These are phyloP conservation scores for Cytospora piceicola DNA, from an alignment of 2,329 filamentous ascomycete species.

Conservation along the genomic window DNA sequence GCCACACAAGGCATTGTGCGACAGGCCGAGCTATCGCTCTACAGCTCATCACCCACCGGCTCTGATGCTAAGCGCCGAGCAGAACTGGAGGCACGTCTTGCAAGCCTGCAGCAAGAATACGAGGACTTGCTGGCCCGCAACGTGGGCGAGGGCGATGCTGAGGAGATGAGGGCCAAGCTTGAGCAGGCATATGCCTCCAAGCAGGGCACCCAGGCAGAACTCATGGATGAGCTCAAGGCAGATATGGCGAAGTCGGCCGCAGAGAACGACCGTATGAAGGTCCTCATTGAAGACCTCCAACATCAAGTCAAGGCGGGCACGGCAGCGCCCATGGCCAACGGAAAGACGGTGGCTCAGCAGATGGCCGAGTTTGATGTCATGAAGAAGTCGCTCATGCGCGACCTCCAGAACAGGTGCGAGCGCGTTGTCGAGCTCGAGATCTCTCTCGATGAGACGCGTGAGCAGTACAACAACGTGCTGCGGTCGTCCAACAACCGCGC, in stretches of 20 bases:
- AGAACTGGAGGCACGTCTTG: constrained; percentile 77
- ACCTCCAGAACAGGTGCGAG: constrained; percentile 97
- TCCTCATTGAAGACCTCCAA: constrained; percentile 79
- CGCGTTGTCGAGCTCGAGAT: constrained; percentile 98
- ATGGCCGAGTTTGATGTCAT: constrained; percentile 98
- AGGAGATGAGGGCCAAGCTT: constrained; percentile 80
- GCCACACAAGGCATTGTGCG: constrained; percentile 92
- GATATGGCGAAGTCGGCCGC: constrained; percentile 78
- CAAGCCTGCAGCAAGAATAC: constrained; percentile 78
- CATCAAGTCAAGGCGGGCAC: constrained; percentile 68
- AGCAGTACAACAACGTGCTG: constrained; percentile 99
- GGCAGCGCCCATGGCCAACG: constrained; percentile 68
- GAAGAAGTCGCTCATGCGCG: constrained; percentile 99
- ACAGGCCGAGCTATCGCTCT: constrained; percentile 87
- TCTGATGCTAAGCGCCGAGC: constrained; percentile 69
- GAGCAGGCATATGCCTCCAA: constrained; percentile 77
- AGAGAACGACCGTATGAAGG: constrained; percentile 81
- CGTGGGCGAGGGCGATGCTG: constrained; percentile 75
- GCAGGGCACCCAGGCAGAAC: constrained; percentile 72
- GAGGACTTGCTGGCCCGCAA: constrained; percentile 81
- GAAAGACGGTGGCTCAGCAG: constrained; percentile 95
- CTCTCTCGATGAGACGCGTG: constrained; percentile 91
- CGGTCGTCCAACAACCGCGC: constrained; percentile 96
- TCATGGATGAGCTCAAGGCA: constrained; percentile 75
- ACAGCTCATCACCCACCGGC: constrained; percentile 67